Conservation (phyloP, 305 asterid species). For the Rubia occidens region DNA sequence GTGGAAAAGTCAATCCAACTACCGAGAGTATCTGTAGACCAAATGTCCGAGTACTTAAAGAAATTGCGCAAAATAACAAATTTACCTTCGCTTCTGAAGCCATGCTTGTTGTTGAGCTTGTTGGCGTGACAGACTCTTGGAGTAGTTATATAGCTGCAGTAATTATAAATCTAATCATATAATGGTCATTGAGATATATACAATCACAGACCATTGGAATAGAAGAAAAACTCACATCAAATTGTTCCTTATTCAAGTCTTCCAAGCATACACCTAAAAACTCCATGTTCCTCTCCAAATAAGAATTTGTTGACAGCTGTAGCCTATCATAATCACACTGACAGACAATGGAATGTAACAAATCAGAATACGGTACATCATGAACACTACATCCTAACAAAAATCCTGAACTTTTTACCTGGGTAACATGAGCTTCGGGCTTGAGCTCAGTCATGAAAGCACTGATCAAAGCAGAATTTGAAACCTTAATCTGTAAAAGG, state of each 20-base stretch:
- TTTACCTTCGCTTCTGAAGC: slow-evolving; percentile 91
- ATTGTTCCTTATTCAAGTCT: slow-evolving; percentile 87
- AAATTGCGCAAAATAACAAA: slow-evolving; percentile 9
- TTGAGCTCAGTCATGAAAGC: slow-evolving; percentile 93
- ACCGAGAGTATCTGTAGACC: background rate
- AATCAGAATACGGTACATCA: slow-evolving; percentile 4
- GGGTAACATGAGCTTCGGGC: slow-evolving; percentile 73
- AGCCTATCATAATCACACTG: slow-evolving; percentile 85
- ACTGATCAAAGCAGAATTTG: slow-evolving; percentile 89
- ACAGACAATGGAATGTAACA: slow-evolving; percentile 8
- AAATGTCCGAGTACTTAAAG: background rate
- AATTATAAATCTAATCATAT: slow-evolving; percentile 11
- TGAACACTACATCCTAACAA: background rate
- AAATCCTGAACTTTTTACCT: slow-evolving; percentile 32
- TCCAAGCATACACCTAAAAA: slow-evolving; percentile 94
- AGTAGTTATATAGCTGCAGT: slow-evolving; percentile 77
- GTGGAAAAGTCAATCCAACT: background rate
- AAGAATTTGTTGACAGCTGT: slow-evolving; percentile 73
- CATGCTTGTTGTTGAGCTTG: slow-evolving; percentile 93
- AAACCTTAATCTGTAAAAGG: slow-evolving; percentile 70
- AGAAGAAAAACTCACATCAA: slow-evolving; percentile 43
- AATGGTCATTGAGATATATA: slow-evolving; percentile 9
- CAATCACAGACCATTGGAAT: slow-evolving; percentile 1
- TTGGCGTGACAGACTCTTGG: slow-evolving; percentile 85
- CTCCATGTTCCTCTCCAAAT: slow-evolving; percentile 80